Base-by-base conservation (phyloP, 202 grass and related monocot species). In the Carex arenaria region DNA sequence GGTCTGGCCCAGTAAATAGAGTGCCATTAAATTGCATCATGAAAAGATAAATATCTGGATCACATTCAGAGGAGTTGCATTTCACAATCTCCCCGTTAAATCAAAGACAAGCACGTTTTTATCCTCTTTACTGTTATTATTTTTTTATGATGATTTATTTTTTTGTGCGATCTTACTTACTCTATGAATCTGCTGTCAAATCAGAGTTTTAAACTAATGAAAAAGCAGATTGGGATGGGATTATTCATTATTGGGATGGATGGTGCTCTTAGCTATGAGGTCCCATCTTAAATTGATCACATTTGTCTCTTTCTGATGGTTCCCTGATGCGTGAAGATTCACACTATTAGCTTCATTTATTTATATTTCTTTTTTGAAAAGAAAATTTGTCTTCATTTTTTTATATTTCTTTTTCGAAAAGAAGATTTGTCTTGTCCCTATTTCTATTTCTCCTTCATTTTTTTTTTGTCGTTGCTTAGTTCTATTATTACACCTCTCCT, bases 261-360 rank as follows among this genome's bases (percentile, higher is more conserved):
- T 26, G 26, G 26, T 26, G 26, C 26, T 26, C 26, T 26, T 26
- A 26, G 26, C 26, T 26, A 26, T 26, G 26, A 26, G 26, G 30
- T 36, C 73, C 73, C 73, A 78, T 10, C 30, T 78, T n/a, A 1
- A 59, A 78, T 78, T 78, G 26, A 78, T 78, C 30, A 78, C 52
- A 49, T 49, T 49, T 49, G 45, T 49, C 45, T 49, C 45, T 49
- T 49, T 49, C 10, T 49, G 45, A 11, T 49, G 45, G 45, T 49
- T 49, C 9, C 2, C 45, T 49, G 2, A 49, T 49, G 45, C 45
- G 45, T 49, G 45, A 49, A 49, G 45, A 49, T 11, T 49, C 45
- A 18, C 31, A 67, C 11, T 65, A 38, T 70, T 79, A 5, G 68
- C 56, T 86, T 38, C 3, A 82, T 82, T 64, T 86, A 13, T 75